Evolutionary conservation across 805 yeast genomes (phyloP).

Genomic region (Starmerella lactis-condensi): DNA sequence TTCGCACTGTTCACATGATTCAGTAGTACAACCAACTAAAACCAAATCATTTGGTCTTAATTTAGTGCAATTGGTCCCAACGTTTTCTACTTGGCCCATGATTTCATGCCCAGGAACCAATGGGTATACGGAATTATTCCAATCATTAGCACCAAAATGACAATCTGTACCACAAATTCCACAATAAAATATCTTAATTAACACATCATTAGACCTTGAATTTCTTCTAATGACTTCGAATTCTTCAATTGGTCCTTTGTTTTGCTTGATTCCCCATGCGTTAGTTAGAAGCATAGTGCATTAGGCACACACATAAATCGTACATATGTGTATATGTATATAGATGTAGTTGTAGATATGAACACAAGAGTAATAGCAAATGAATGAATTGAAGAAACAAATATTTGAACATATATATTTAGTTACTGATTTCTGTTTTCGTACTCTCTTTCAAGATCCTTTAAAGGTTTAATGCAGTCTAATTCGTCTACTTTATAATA

Average conservation of each 20-base stretch:
- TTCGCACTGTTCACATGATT: slow-evolving; percentile 42
- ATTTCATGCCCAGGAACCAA: slow-evolving; percentile 35
- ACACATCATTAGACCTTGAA: too few relatives aligned
- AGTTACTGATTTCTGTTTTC: background rate
- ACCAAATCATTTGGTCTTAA: slow-evolving; percentile 52
- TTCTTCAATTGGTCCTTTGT: too few relatives aligned
- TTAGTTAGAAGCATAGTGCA: too few relatives aligned
- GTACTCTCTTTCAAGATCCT: slow-evolving; percentile 3
- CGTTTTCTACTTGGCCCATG: slow-evolving; percentile 23
- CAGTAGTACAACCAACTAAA: slow-evolving; percentile 58
- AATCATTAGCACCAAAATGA: slow-evolving; percentile 33
- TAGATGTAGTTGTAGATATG: too few relatives aligned
- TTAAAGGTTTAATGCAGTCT: slow-evolving; percentile 10
- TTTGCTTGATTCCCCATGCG: too few relatives aligned
- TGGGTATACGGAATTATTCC: slow-evolving; percentile 28
- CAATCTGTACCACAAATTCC: slow-evolving; percentile 43
- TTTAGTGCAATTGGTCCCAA: slow-evolving; percentile 38
- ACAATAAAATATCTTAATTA: slow-evolving; percentile 14
- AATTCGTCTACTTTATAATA: slow-evolving; percentile 7
- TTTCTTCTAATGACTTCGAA: too few relatives aligned
- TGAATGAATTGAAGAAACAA: too few relatives aligned
- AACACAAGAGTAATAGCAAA: too few relatives aligned
- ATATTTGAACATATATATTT: too few relatives aligned
- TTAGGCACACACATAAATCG: too few relatives aligned
- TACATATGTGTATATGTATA: too few relatives aligned